Evolutionary conservation across 768 basidiomycete genomes (phyloP).

Genomic region (Termitomyces sp.): DNA sequence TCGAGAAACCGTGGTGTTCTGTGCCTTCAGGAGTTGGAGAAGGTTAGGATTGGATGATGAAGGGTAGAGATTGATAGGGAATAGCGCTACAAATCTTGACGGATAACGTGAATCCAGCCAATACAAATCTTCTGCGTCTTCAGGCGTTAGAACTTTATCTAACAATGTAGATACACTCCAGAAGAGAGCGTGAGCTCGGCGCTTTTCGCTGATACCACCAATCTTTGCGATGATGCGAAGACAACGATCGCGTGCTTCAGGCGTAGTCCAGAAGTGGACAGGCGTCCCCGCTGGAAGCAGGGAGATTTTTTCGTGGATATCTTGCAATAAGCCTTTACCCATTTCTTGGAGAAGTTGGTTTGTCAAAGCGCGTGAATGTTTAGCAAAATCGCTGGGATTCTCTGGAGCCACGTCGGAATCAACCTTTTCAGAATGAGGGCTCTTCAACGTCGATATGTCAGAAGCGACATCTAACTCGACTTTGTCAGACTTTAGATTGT

Average conservation of each 20-base stretch:
- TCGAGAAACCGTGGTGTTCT: slow-evolving; percentile 12
- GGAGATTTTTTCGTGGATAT: slow-evolving; percentile 48
- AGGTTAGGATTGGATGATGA: slow-evolving; percentile 15
- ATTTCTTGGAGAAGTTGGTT: slow-evolving; percentile 77
- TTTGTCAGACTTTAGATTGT: slow-evolving; percentile 6
- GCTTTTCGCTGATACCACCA: slow-evolving; percentile 64
- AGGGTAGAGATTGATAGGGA: slow-evolving; percentile 53
- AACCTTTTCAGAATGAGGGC: not conserved
- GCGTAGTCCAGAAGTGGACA: slow-evolving; percentile 76
- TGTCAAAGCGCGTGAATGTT: slow-evolving; percentile 66
- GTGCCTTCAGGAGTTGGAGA: slow-evolving; percentile 4
- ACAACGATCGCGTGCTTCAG: slow-evolving; percentile 69
- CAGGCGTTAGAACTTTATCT: slow-evolving; percentile 8
- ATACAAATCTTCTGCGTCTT: slow-evolving; percentile 39
- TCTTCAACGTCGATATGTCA: not conserved
- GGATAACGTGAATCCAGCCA: slow-evolving; percentile 64
- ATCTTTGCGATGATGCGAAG: slow-evolving; percentile 78
- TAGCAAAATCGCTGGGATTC: slow-evolving; percentile 33
- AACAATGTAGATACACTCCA: slow-evolving; percentile 16
- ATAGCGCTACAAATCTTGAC: slow-evolving; percentile 45
- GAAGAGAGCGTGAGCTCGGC: slow-evolving; percentile 61
- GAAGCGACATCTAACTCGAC: not conserved
- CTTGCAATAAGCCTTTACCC: slow-evolving; percentile 53
- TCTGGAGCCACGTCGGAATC: slow-evolving; percentile 24
- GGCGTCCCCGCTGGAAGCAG: slow-evolving; percentile 9